Evolutionary conservation across 208 protist species (phyloP), one percentile per base, ranked within the genome.

Genomic region (Eutreptiella sp.): DNA sequence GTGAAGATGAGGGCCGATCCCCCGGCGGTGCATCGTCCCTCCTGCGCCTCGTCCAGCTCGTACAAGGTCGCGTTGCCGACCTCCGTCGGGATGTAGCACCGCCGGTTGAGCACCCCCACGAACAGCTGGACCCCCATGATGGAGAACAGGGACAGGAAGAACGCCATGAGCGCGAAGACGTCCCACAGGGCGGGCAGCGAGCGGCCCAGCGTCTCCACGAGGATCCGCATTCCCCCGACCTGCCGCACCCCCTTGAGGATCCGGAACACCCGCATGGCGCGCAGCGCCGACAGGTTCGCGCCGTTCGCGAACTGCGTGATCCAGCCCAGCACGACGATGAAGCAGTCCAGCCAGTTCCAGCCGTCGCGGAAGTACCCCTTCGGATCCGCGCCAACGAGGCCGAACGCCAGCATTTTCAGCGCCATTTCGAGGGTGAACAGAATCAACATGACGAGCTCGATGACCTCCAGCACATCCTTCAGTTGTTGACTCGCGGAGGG

Each of bases 51-150:
- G 36, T 41, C 36, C 19, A 19, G 36, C 19, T 41, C 36, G 16
- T 16, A n/a, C 19, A 19, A 41, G 36, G 16, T 19, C 36, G 19
- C 16, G 36, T 21, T 19, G 19, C 16, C 16, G 19, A 41, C 19
- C 16, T 41, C 36, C 16, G 36, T 41, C 36, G 36, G 16, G 16
- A n/a, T 16, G 41, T 68, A 67, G 59, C 61, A 67, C 7, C 45
- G n/a, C 5, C 50, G 34, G 59, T 67, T 16, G 23, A 67, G 21
- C 39, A 38, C 14, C 5, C 61, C 61, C 9, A 27, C 9, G 41
- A 67, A 67, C 7, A 67, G 36, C 16, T 68, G 61, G 14, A 67
- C 61, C 34, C 61, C 61, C 9, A 58, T 42, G 34, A 67, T 48
- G 27, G 53, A 27, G 16, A 68, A 53, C 9, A 67, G 11, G 11